Evolutionary conservation across 495 filamentous ascomycete species (phyloP), one percentile per base, ranked within the genome.

Genomic region (Aspergillus mulundensis): DNA sequence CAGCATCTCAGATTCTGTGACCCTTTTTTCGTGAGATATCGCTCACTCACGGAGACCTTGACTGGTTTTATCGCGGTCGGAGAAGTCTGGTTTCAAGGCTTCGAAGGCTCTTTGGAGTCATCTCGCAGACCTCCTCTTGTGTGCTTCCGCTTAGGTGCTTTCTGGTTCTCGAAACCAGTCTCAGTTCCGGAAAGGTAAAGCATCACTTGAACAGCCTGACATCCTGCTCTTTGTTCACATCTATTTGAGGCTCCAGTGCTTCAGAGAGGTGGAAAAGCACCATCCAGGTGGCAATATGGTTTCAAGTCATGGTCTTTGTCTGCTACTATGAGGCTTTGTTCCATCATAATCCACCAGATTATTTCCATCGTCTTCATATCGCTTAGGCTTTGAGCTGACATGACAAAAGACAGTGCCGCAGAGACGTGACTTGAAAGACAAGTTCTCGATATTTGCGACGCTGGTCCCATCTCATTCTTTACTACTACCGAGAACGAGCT

Each of bases 51-150:
- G 72, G 72, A 77, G 74, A 74, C 74, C 74, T 77, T 77, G 66
- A 76, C 71, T 76, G 73, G 73, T 76, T n/a, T 76, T 61, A 68
- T 71, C 62, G 66, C 67, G 72, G 72, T 72, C 70, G 66, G 70
- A 68, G 70, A 70, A 66, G 66, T 67, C 56, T 63, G 59, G 59
- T 58, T 62, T 61, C 54, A 63, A 72, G 66, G 61, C 56, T 64
- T 69, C 47, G 59, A 66, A 62, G 60, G 53, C 61, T 61, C 53
- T 66, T 53, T 52, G 52, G 47, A 48, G 50, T 45, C 24, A 28
- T 43, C 40, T 41, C 30, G 58, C 50, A 54, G 50, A 54, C 24
- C 25, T 36, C 52, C 28, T 47, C 19, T 50, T 54, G 42, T 50
- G 32, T 47, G 25, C 43, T 56, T 47, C 30, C 24, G 45, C 30